Evolutionary conservation across 176 grass and related monocot genomes (phyloP).

Genomic region (Ananas comosus): DNA sequence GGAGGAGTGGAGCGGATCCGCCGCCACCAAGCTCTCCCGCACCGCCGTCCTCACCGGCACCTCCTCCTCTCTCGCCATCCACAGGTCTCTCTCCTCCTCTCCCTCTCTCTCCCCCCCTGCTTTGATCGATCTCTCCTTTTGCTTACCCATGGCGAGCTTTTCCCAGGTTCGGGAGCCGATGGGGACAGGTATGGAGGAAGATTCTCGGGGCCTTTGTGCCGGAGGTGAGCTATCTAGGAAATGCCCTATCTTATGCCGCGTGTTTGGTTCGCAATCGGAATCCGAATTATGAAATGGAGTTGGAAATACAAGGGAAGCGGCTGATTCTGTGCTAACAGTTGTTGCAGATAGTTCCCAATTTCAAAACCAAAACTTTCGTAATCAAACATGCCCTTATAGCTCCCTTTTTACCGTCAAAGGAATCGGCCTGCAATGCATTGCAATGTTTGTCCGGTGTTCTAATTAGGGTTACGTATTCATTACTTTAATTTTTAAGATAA

Average conservation of each 20-base stretch:
- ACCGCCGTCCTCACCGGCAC: constrained; percentile 72
- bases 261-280: too few species aligned
- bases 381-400: too few species aligned
- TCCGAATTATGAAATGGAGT: too few species aligned
- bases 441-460: too few species aligned
- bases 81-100: constrained; percentile 26
- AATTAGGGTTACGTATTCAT: too few species aligned
- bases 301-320: too few species aligned
- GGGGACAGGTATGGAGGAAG: constrained; percentile 52
- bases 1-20: constrained; percentile 90
- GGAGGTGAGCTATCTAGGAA: constrained; percentile 36
- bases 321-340: too few species aligned
- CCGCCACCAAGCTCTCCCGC: constrained; percentile 54
- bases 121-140: background rate
- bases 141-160: background rate
- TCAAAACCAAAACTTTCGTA: too few species aligned
- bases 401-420: too few species aligned
- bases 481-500: too few species aligned
- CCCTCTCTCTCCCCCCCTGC: background rate
- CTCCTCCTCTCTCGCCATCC: constrained; percentile 48
- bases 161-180: constrained; percentile 57
- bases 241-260: background rate
- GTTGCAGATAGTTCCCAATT: too few species aligned
- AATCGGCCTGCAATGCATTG: too few species aligned
- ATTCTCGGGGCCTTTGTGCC: constrained; percentile 78